phyloP scores from a whole-genome alignment of 2,329 filamentous ascomycete genomes.

The Pseudocercospora musae region DNA sequence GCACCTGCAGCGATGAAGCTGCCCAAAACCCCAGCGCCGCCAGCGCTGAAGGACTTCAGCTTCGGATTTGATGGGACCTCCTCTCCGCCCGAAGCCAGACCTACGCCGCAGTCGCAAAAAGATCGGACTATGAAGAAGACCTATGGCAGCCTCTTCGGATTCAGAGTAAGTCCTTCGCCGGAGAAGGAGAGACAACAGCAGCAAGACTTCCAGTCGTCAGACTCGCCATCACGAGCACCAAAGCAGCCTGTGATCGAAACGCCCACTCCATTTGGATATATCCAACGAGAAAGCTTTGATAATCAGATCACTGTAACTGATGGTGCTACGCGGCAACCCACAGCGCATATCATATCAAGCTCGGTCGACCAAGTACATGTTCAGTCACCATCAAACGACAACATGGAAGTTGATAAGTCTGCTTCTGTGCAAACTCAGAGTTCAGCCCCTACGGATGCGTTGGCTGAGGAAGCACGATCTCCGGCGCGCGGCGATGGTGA shows the following conservation, averaged over 20 bases:
- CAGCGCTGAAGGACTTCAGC: slow-evolving; percentile 12
- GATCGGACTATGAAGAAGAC: slow-evolving; percentile 31
- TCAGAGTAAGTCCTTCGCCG: slow-evolving; percentile 27
- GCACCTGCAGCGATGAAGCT: neutral
- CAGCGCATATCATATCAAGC: neutral
- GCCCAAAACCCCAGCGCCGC: slow-evolving; percentile 14
- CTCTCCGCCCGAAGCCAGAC: slow-evolving; percentile 4
- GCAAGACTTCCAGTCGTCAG: neutral
- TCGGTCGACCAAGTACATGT: neutral
- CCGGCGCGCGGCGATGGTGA: neutral
- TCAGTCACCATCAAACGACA: neutral
- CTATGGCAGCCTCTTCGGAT: slow-evolving; percentile 33
- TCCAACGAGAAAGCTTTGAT: neutral
- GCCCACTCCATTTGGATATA: slow-evolving; percentile 6
- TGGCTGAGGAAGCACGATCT: neutral
- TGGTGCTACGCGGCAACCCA: neutral
- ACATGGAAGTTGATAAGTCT: neutral
- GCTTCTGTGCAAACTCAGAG: neutral
- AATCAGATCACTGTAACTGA: neutral
- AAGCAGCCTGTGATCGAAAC: slow-evolving; percentile 2
- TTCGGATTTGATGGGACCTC: slow-evolving; percentile 23
- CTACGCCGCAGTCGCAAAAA: slow-evolving; percentile 29
- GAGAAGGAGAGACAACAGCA: slow-evolving; percentile 15
- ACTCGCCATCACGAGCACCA: neutral
- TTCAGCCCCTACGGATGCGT: neutral